Evolutionary conservation across 352 stramenopile species (phyloP).

Genomic region (Chrysophaeum taylorii): DNA sequence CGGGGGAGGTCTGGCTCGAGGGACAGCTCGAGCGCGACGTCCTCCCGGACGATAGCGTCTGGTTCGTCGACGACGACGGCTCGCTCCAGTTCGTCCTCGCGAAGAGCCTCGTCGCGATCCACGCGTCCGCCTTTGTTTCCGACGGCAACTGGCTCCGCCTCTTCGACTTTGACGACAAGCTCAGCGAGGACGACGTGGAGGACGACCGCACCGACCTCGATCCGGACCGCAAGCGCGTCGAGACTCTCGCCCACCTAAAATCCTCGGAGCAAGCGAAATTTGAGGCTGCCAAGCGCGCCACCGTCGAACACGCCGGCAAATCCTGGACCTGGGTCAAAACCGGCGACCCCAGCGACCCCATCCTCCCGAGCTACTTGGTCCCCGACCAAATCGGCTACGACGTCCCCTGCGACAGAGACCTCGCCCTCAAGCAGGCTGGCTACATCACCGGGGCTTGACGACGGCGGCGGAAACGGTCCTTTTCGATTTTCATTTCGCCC

Average conservation of each 20-base stretch:
- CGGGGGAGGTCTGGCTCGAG: slow-evolving; percentile 8
- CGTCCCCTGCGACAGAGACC: neutral
- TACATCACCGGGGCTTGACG: no score
- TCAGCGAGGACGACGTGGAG: slow-evolving; percentile 5
- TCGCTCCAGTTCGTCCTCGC: neutral
- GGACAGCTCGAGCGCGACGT: neutral
- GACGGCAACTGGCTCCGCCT: neutral
- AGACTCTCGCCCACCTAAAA: neutral
- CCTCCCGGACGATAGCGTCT: neutral
- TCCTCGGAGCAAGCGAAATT: neutral
- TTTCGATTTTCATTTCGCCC: no score
- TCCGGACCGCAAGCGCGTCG: neutral
- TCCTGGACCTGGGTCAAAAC: neutral
- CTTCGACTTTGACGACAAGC: neutral
- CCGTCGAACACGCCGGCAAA: neutral
- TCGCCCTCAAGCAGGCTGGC: neutral
- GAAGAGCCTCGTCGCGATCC: neutral
- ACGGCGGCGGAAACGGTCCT: no score
- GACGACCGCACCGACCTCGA: slow-evolving; percentile 10
- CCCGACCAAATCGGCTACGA: slow-evolving; percentile 5
- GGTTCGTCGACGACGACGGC: slow-evolving; percentile 8
- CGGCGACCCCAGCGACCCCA: neutral
- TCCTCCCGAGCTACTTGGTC: neutral
- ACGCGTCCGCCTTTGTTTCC: neutral
- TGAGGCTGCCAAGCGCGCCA: neutral